Percentiles rank a stretch among this genome's conserved stretches.
Evolutionary conservation across 2,329 filamentous ascomycete genomes (phyloP).

Genomic region (Cephalotrichum gorgonifer): DNA sequence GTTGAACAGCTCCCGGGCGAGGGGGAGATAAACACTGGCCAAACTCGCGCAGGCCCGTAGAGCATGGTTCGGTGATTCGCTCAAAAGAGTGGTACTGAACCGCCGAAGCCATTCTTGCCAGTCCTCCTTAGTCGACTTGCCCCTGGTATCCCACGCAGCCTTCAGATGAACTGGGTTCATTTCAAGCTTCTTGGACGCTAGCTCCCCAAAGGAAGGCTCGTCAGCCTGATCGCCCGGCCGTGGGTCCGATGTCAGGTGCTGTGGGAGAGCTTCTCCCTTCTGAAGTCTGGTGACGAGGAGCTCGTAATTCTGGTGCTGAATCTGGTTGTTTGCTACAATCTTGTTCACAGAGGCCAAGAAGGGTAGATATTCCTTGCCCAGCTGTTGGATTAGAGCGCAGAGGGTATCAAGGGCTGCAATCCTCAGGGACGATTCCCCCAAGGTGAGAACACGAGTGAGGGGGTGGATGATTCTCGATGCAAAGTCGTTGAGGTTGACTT

Average conservation of each 20-base stretch:
- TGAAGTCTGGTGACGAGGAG: slow-evolving; percentile 86
- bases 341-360: slow-evolving; percentile 94
- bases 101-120: slow-evolving; percentile 99
- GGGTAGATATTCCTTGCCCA: slow-evolving; percentile 89
- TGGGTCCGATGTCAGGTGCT: slow-evolving; percentile 82
- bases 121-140: slow-evolving; percentile 95
- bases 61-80: slow-evolving; percentile 93
- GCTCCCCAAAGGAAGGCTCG: slow-evolving; percentile 72
- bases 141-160: slow-evolving; percentile 91
- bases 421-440: slow-evolving; percentile 62
- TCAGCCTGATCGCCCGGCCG: slow-evolving; percentile 69
- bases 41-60: slow-evolving; percentile 85
- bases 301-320: slow-evolving; percentile 85
- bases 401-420: slow-evolving; percentile 84
- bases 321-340: slow-evolving; percentile 65
- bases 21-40: slow-evolving; percentile 80
- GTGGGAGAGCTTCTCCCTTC: slow-evolving; percentile 88
- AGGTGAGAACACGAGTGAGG: slow-evolving; percentile 69
- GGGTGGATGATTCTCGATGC: slow-evolving; percentile 95
- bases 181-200: slow-evolving; percentile 84
- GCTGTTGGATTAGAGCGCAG: slow-evolving; percentile 88
- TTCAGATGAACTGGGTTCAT: slow-evolving; percentile 98
- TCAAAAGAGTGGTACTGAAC: slow-evolving; percentile 89
- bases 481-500: slow-evolving; percentile 96
- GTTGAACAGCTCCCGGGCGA: slow-evolving; percentile 93